These are phyloP conservation scores for Hippophae rhamnoides DNA, from an alignment of 306 rosid species.

Conservation along the genomic window DNA sequence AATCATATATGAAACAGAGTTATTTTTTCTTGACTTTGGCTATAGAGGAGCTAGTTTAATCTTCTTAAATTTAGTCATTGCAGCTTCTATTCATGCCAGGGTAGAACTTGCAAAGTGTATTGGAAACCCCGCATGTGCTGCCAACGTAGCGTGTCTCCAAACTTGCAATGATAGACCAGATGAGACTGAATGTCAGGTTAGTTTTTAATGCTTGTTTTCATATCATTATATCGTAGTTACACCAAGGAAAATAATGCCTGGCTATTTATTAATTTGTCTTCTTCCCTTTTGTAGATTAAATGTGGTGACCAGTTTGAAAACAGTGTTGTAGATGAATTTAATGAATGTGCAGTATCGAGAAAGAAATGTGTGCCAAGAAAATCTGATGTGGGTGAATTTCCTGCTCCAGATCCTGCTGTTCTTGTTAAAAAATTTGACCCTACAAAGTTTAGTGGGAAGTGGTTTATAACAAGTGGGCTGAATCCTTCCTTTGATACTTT, in stretches of 20 bases:
- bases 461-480: conserved; percentile 86
- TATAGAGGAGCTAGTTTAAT: neutral
- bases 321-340: conserved; percentile 84
- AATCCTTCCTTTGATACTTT: conserved; percentile 78
- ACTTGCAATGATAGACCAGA: conserved; percentile 95
- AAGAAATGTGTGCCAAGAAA: conserved; percentile 91
- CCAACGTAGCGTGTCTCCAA: conserved; percentile 90
- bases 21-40: too few species aligned
- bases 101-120: conserved; percentile 78
- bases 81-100: conserved; percentile 41
- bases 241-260: conserved; percentile 3
- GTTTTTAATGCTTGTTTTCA: conserved; percentile 16
- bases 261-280: conserved; percentile 16
- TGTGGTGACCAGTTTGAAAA: conserved; percentile 90
- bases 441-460: conserved; percentile 73
- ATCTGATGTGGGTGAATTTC: conserved; percentile 93
- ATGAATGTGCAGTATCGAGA: conserved; percentile 88
- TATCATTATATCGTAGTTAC: conserved; percentile 3
- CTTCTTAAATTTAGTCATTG: conserved; percentile 11
- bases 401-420: conserved; percentile 63
- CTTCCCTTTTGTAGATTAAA: conserved; percentile 47
- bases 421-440: conserved; percentile 69
- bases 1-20: too few species aligned
- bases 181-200: conserved; percentile 92
- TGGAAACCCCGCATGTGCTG: conserved; percentile 84